These are phyloP conservation scores for Neurospora sp. DNA, from an alignment of 495 filamentous ascomycete genomes.

Conservation along the genomic window DNA sequence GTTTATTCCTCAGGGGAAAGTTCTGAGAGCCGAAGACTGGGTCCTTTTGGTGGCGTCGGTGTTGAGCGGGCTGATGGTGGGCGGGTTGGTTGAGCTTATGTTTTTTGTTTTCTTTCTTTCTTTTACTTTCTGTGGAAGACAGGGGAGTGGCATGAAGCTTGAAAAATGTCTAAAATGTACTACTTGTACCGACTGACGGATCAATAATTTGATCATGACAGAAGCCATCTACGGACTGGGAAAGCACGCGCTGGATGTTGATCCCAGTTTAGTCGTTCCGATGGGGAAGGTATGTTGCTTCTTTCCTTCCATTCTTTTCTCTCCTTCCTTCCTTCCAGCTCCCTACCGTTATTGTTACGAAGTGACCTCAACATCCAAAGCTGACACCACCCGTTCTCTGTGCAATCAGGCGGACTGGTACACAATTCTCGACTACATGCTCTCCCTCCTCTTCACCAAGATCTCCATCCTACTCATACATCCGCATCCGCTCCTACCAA, in stretches of 20 bases:
- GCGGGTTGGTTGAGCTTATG: conserved; percentile 14
- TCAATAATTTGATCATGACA: neutral
- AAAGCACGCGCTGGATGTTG: conserved; percentile 12
- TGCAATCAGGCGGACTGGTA: conserved; percentile 16
- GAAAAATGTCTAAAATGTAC: no score
- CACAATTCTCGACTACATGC: conserved; percentile 18
- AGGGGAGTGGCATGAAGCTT: no score
- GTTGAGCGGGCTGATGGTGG: conserved; percentile 11
- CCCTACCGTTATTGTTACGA: neutral
- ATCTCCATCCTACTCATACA: conserved; percentile 17
- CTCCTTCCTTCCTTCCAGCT: neutral
- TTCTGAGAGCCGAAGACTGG: conserved; percentile 20
- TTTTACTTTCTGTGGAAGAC: neutral
- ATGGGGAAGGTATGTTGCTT: conserved; percentile 10
- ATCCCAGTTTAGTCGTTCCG: neutral
- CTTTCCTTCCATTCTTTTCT: neutral
- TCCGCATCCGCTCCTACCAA: conserved; percentile 18
- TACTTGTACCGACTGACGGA: neutral
- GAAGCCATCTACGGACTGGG: conserved; percentile 15
- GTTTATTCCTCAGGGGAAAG: neutral
- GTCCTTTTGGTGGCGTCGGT: conserved; percentile 12
- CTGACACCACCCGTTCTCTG: neutral
- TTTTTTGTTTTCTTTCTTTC: neutral
- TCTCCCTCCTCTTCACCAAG: conserved; percentile 20
- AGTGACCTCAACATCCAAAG: neutral